Evolutionary conservation across 352 stramenopile species (phyloP), one percentile per base, ranked within the genome.

Genomic region (Plasmopara halstedii): DNA sequence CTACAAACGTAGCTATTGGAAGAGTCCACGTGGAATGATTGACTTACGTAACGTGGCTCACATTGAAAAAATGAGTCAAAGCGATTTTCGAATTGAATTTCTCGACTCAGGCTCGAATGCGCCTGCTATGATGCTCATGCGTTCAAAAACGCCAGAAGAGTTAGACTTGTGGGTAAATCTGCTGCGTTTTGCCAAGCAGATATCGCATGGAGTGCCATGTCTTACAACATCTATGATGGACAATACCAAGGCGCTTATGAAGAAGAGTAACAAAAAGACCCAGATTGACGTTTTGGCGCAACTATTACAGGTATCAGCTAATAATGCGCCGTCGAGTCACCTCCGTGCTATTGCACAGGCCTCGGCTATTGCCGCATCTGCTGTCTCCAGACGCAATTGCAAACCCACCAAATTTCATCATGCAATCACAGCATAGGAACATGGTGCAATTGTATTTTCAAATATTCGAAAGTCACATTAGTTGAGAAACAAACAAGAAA

Each of bases 1-100:
- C 63, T 91, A 84, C 64, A 87, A 88, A 46, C 74, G 79, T 26
- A 91, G 76, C 58, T 91, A 88, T 61, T 91, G 79, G 79, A 88
- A 87, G 59, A 68, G 67, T 7, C 63, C 62, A n/a, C 70, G 78
- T 25, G 79, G 79, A 5, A 60, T 73, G n/a, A 42, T 90, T n/a
- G 79, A 90, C 42, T 46, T 90, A 36, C 69, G 73, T 15, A 70
- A 64, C 14, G 72, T 88, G 18, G 57, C 64, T 1, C 67, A 68
- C 46, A 54, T 90, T 27, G 71, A 83, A 46, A 73, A 70, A 44
- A 85, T 90, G 66, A 86, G 77, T 45, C 69, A 73, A 20, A 53
- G 58, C 2, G 79, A 88, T 56, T 77, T 90, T 38, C 77, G 73
- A 23, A 22, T 90, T 19, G 69, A 85, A 49, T 85, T 85, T 53